Evolutionary conservation across 2,329 filamentous ascomycete species (phyloP).

Genomic region (Allantophomopsis cytisporea): DNA sequence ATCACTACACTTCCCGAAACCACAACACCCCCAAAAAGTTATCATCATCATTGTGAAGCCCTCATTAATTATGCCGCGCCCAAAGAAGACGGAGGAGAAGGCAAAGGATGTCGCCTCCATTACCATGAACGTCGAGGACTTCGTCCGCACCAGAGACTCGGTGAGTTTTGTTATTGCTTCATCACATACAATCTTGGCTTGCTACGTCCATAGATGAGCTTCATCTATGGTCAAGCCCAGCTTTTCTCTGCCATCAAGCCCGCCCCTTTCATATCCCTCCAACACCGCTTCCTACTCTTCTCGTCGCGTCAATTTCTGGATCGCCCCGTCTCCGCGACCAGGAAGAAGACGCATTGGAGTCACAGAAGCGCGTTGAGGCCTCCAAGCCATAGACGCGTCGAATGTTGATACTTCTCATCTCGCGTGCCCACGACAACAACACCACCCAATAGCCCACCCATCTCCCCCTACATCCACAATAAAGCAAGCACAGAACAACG

Average conservation of each 20-base stretch:
- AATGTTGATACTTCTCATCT: slow-evolving; percentile 5
- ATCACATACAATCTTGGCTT: slow-evolving; percentile 1
- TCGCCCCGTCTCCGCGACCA: neutral
- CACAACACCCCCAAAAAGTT: neutral
- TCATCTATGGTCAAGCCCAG: too few species aligned
- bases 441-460: too few species aligned
- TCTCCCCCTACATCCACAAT: too few species aligned
- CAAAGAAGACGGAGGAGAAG: slow-evolving; percentile 23
- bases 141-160: slow-evolving; percentile 67
- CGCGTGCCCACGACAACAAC: slow-evolving; percentile 11
- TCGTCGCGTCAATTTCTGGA: too few species aligned
- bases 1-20: slow-evolving; percentile 27
- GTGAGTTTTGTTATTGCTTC: slow-evolving; percentile 38
- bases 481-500: too few species aligned
- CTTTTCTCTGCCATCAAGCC: neutral
- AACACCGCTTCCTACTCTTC: too few species aligned
- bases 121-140: slow-evolving; percentile 56
- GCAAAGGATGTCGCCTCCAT: slow-evolving; percentile 12
- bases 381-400: too few species aligned
- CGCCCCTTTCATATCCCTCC: too few species aligned
- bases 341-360: too few species aligned
- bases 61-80: slow-evolving; percentile 24
- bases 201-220: too few species aligned
- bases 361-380: too few species aligned
- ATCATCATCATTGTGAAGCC: neutral